Conservation (phyloP, 2,329 filamentous ascomycete genomes). For the Fusarium foetens region DNA sequence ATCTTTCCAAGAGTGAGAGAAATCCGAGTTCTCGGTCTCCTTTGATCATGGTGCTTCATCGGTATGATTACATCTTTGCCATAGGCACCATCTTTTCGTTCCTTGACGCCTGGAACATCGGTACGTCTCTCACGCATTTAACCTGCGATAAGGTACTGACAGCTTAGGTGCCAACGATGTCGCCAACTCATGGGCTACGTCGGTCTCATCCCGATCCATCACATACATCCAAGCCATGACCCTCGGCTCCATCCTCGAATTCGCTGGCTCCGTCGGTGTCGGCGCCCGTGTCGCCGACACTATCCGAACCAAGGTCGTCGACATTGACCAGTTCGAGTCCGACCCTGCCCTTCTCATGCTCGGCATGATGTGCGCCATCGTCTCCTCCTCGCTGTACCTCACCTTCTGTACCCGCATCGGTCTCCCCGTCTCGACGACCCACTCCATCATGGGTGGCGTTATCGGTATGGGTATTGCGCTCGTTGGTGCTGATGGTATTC, state of each 20-base stretch:
- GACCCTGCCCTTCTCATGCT: conserved; percentile 68
- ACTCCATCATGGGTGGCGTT: conserved; percentile 69
- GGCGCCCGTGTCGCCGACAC: conserved; percentile 70
- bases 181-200: conserved; percentile 80
- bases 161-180: conserved; percentile 64
- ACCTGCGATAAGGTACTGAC: not conserved
- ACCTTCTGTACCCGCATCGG: conserved; percentile 65
- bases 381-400: conserved; percentile 64
- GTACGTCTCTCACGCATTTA: conserved; percentile 43
- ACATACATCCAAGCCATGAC: conserved; percentile 69
- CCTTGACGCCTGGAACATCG: conserved; percentile 73
- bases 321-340: conserved; percentile 57
- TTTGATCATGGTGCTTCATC: conserved; percentile 49
- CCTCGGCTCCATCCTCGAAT: conserved; percentile 69
- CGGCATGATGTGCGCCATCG: conserved; percentile 66
- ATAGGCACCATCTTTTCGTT: conserved; percentile 72
- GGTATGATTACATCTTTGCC: conserved; percentile 72
- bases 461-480: conserved; percentile 69
- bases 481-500: conserved; percentile 61
- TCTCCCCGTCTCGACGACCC: conserved; percentile 70
- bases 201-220: conserved; percentile 75
- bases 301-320: conserved; percentile 70
- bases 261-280: conserved; percentile 68
- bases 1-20: not conserved
- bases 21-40: conserved; percentile 12